Base-by-base conservation (phyloP, 345 rosid genomes). In the Excoecaria cochinchinensis region DNA sequence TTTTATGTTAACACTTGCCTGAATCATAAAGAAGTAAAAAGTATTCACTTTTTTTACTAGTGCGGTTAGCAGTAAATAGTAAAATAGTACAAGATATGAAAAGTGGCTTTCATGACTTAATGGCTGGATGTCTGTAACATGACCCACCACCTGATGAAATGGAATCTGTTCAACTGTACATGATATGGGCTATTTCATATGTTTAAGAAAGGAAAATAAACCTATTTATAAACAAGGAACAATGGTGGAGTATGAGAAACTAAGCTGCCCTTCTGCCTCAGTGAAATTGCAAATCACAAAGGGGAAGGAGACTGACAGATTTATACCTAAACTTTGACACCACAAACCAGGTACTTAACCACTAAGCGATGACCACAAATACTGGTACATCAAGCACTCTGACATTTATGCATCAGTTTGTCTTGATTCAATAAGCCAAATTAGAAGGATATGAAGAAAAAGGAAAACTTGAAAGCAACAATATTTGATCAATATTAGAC, bases 1-100 rank as follows among this genome's bases (percentile, higher is more conserved):
- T 55, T 79, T 67, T 48, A 69, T 48, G 68, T 62, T 31, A 80
- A 39, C 64, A 62, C 25, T 69, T 61, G 24, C 75, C 65, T 38
- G 53, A 60, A 74, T 56, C 71, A 55, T 59, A 53, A 57, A 77
- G 25, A 74, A 80, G 53, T 3, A 40, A 52, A 69, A 55, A 67
- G 67, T n/a, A 58, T 51, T 51, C n/a, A 38, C 50, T 67, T 70
- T 65, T 44, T 57, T 51, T 24, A 67, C 65, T 72, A 65, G 7
- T 38, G 55, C 31, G 5, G 70, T 22, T 14, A 63, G 31, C 60
- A 19, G 9, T n/a, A 16, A 22, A 24, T 31, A 13, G 39, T 50
- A 24, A 64, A 14, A 69, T 38, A 62, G 58, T 21, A 69, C 31
- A 24, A 64, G 13, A 51, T 7, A 22, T 13, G 9, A 25, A 31